Evolutionary conservation across 2,329 filamentous ascomycete genomes (phyloP).

Genomic region (Cadophora luteo-olivacea): DNA sequence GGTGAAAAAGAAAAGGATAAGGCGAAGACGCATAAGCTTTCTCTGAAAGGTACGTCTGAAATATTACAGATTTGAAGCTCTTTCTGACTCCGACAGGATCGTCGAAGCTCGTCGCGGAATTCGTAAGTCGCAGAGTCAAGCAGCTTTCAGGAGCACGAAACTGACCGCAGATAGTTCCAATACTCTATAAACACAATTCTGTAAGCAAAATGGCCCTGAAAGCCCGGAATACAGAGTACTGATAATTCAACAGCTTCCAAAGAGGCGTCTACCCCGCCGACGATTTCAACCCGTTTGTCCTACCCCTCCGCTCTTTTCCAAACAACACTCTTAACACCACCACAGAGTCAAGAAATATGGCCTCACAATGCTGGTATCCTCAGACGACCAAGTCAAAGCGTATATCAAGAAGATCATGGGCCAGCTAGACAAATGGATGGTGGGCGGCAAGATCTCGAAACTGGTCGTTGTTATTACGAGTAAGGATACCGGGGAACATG

Average conservation of each 20-base stretch:
- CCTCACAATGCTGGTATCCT: conserved; percentile 81
- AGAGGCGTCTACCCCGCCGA: conserved; percentile 87
- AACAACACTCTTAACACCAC: conserved; percentile 27
- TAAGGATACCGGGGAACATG: conserved; percentile 95
- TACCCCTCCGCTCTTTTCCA: conserved; percentile 1
- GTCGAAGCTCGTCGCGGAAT: conserved; percentile 91
- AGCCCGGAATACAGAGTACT: neutral
- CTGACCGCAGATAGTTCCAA: conserved; percentile 70
- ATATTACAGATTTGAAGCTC: neutral
- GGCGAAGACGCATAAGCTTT: conserved; percentile 93
- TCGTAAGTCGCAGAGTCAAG: conserved; percentile 64
- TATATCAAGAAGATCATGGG: conserved; percentile 99
- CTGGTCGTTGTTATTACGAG: conserved; percentile 95
- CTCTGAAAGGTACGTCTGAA: conserved; percentile 74
- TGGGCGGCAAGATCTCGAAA: conserved; percentile 94
- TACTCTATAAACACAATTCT: conserved; percentile 98
- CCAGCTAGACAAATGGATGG: conserved; percentile 97
- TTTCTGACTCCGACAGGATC: conserved; percentile 58
- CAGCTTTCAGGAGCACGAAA: neutral
- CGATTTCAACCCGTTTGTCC: conserved; percentile 85
- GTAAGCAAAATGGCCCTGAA: conserved; percentile 54
- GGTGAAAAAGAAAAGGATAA: conserved; percentile 62
- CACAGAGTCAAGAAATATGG: conserved; percentile 95
- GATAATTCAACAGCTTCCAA: conserved; percentile 70
- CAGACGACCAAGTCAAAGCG: conserved; percentile 97